A percentile compares a stretch with the other conserved stretches of the same genome.
Evolutionary conservation across 768 basidiomycete genomes (phyloP).

Genomic region (Auricularia auricula-judae): DNA sequence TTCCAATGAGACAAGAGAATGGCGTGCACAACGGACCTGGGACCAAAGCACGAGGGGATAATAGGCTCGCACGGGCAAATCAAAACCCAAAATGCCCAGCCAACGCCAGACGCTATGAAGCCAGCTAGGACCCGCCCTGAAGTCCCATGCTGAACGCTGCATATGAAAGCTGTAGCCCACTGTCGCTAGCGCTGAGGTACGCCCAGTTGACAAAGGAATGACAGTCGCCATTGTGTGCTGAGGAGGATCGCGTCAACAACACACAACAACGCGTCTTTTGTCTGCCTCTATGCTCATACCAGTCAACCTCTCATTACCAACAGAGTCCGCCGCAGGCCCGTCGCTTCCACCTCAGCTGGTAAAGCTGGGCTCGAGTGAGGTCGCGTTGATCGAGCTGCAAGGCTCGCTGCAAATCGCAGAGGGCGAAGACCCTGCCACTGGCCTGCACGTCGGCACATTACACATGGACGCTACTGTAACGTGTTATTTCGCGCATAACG

Average conservation of each 20-base stretch:
- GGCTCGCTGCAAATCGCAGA: slow-evolving; percentile 64
- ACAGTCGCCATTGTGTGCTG: too few relatives aligned
- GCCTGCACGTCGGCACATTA: slow-evolving; percentile 70
- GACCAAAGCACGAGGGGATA: neutral
- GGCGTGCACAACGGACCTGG: neutral
- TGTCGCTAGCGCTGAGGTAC: too few relatives aligned
- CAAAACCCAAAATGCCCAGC: too few relatives aligned
- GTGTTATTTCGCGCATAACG: neutral
- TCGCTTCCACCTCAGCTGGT: slow-evolving; percentile 43
- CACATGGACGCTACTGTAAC: slow-evolving; percentile 38
- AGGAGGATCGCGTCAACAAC: neutral
- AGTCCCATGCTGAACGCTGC: too few relatives aligned
- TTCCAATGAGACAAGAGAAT: neutral
- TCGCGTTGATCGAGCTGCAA: slow-evolving; percentile 82
- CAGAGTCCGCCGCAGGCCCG: slow-evolving; percentile 16
- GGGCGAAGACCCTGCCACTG: slow-evolving; percentile 39
- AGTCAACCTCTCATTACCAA: neutral
- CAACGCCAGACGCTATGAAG: too few relatives aligned
- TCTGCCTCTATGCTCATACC: neutral
- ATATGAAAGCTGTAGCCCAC: too few relatives aligned
- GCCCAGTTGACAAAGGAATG: too few relatives aligned
- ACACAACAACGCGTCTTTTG: neutral
- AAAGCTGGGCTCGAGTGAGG: slow-evolving; percentile 64
- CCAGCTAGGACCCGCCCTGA: too few relatives aligned
- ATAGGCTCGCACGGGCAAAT: neutral